Evolutionary conservation across 140 eudicot genomes (phyloP).

Genomic region (Bidens hawaiensis): DNA sequence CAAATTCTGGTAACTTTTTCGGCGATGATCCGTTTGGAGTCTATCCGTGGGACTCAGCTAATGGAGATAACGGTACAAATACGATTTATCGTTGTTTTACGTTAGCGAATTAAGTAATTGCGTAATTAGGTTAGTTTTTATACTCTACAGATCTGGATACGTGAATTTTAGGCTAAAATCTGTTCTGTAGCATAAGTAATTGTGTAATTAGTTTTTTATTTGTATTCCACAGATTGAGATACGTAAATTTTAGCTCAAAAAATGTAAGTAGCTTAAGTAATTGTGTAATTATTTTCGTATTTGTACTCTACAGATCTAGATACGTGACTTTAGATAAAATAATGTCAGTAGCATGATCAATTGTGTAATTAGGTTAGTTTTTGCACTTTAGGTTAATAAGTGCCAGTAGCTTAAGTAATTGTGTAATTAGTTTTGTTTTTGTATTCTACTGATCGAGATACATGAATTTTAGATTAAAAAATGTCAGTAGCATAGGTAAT

Average conservation of each 20-base stretch:
- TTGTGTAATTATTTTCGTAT: neutral
- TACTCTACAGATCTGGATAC: neutral
- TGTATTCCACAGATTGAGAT: no score
- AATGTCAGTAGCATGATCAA: no score
- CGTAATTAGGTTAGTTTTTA: neutral
- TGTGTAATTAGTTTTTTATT: neutral
- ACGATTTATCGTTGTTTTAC: neutral
- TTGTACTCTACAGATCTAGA: no score
- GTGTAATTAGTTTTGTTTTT: neutral
- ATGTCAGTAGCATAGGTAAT: no score
- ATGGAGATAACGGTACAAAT: conserved; percentile 38
- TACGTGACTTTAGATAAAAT: no score
- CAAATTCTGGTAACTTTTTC: conserved; percentile 35
- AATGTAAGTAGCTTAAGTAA: no score
- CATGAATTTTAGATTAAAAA: no score
- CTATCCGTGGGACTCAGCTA: conserved; percentile 71
- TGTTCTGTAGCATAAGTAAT: neutral
- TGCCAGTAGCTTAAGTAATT: neutral
- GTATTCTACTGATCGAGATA: no score
- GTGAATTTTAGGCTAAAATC: neutral
- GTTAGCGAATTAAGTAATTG: neutral
- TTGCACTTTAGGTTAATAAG: neutral
- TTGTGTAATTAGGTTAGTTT: neutral
- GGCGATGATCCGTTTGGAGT: conserved; percentile 61
- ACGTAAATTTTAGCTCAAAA: no score